Evolutionary conservation across 2,329 filamentous ascomycete genomes (phyloP).

Genomic region (Stemphylium vesicarium): DNA sequence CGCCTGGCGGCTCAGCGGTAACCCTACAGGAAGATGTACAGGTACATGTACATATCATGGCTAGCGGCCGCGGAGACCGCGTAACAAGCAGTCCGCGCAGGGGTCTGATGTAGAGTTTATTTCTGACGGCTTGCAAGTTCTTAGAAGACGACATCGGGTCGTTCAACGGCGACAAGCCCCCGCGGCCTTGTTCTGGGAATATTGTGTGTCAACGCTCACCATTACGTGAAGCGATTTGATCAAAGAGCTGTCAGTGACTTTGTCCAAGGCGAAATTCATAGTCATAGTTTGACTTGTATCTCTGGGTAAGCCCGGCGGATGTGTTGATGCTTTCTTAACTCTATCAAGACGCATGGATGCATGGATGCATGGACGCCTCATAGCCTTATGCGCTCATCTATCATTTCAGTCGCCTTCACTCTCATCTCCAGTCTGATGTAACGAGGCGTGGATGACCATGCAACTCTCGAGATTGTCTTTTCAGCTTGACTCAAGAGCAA

Average conservation of each 20-base stretch:
- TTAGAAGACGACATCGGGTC: not conserved
- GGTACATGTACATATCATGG: not conserved
- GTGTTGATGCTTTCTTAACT: not conserved
- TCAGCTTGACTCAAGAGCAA: no score
- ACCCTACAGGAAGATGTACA: not conserved
- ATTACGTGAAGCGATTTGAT: not conserved
- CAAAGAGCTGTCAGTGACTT: not conserved
- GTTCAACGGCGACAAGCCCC: not conserved
- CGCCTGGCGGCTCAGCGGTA: not conserved
- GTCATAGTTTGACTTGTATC: not conserved
- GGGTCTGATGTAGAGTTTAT: not conserved
- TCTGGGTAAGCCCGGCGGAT: not conserved
- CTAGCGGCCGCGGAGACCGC: not conserved
- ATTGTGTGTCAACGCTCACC: not conserved
- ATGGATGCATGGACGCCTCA: not conserved
- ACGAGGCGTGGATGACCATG: no score
- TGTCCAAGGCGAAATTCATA: not conserved
- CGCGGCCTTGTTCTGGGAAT: not conserved
- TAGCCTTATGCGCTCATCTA: not conserved
- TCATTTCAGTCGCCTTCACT: not conserved
- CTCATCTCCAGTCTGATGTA: no score
- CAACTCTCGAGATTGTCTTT: no score
- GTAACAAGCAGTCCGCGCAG: not conserved
- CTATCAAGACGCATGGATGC: not conserved
- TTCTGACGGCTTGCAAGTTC: not conserved